A percentile compares a stretch with the other conserved stretches of the same genome.
Conservation (phyloP, 139 green algal genomes). For the Deuterostichococcus epilithicus region DNA sequence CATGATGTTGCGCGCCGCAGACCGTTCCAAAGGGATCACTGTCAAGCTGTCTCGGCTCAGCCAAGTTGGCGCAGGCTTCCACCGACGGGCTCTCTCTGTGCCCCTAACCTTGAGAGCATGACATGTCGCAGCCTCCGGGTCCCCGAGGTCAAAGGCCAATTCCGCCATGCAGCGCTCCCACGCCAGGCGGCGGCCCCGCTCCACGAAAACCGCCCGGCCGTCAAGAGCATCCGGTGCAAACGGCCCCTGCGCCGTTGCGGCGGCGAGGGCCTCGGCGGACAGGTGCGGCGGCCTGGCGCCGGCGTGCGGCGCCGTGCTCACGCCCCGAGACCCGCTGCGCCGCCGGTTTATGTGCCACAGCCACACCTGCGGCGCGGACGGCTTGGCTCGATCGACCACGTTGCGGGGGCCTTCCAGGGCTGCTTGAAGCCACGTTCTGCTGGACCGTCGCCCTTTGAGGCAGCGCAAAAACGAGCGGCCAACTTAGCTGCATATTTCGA, state of each 20-base stretch:
- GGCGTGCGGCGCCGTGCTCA: background rate
- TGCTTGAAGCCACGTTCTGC: background rate
- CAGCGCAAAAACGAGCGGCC: background rate
- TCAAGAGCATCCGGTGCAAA: background rate
- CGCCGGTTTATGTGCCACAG: slow-evolving; percentile 4
- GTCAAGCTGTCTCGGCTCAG: background rate
- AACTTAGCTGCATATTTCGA: background rate
- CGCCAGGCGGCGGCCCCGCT: slow-evolving; percentile 5
- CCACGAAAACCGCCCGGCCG: slow-evolving; percentile 3
- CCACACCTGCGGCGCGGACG: background rate
- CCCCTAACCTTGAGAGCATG: background rate
- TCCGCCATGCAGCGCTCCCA: slow-evolving; percentile 43
- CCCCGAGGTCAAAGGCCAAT: slow-evolving; percentile 9
- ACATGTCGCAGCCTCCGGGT: slow-evolving; percentile 8
- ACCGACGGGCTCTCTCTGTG: background rate
- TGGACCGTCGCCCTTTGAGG: background rate
- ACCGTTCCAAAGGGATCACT: background rate
- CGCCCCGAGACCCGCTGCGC: background rate
- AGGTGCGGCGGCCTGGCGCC: background rate
- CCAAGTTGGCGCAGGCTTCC: background rate
- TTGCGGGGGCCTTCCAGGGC: background rate
- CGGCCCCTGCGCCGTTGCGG: background rate
- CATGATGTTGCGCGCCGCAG: background rate
- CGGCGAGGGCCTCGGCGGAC: background rate
- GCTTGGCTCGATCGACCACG: too few species aligned